phyloP scores from a whole-genome alignment of 441 rosid genomes.

The Aleurites moluccanus region DNA sequence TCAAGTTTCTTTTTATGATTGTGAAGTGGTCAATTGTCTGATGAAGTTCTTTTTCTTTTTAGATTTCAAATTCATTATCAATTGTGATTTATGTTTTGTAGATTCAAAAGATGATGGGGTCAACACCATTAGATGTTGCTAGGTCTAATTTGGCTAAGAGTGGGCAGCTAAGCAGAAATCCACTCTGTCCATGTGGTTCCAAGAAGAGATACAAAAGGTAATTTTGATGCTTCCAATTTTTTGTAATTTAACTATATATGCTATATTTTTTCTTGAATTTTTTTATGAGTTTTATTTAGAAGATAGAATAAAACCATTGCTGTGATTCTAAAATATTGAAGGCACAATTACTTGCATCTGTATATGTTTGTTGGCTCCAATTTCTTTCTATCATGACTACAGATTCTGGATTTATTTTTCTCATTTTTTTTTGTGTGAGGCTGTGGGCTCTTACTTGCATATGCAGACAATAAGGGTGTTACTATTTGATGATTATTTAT shows the following conservation, averaged over 20 bases:
- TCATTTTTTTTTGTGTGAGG: background rate
- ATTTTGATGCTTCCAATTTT: conserved; percentile 13
- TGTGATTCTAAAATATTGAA: background rate
- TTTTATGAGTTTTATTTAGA: background rate
- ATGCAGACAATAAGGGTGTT: background rate
- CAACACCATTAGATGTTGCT: conserved; percentile 78
- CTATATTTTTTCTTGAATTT: background rate
- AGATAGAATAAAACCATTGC: background rate
- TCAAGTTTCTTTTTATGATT: background rate
- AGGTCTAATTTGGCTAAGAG: conserved; percentile 84
- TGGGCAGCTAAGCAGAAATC: conserved; percentile 86
- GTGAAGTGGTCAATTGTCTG: conserved; percentile 1
- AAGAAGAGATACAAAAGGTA: conserved; percentile 95
- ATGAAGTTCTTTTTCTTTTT: background rate
- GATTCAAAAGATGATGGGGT: conserved; percentile 89
- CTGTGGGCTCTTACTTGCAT: background rate
- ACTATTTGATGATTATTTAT: no score
- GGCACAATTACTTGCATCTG: background rate
- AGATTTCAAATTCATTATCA: background rate
- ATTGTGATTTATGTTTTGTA: conserved; percentile 31
- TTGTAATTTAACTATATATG: background rate
- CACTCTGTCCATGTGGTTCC: conserved; percentile 92
- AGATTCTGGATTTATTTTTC: background rate
- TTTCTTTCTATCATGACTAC: background rate
- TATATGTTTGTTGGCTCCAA: background rate